These are phyloP conservation scores for Eimeria maxima DNA, from an alignment of 169 alveolate genomes.

Conservation along the genomic window DNA sequence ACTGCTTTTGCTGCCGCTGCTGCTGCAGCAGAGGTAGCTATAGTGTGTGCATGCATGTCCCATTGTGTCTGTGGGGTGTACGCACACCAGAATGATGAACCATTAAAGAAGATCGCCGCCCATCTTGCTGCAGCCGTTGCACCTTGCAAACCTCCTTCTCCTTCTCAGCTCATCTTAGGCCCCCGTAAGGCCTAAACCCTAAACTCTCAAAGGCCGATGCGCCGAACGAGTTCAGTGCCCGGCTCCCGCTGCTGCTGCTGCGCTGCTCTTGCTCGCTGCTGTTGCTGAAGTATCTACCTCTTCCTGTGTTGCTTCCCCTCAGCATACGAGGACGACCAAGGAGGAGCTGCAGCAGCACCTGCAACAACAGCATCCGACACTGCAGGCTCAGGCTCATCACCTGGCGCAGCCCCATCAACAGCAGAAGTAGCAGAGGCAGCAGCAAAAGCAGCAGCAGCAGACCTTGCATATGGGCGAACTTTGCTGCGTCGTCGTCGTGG, in stretches of 20 bases:
- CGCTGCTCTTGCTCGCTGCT: constrained; percentile 32
- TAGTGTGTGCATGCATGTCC: no score
- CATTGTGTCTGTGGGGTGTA: not conserved
- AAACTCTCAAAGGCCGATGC: not conserved
- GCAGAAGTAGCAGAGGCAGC: no score
- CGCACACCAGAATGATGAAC: constrained; percentile 30
- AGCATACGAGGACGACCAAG: not conserved
- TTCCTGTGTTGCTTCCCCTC: not conserved
- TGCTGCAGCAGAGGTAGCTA: not conserved
- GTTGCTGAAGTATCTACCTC: constrained; percentile 26
- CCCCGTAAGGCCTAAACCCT: constrained; percentile 60
- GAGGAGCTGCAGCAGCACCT: constrained; percentile 18
- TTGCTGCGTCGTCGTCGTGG: constrained; percentile 4
- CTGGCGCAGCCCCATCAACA: not conserved
- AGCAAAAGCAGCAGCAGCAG: no score
- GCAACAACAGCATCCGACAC: constrained; percentile 13
- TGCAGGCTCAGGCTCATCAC: not conserved
- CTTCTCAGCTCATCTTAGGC: not conserved
- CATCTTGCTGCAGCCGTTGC: constrained; percentile 11
- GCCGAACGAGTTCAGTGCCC: no score
- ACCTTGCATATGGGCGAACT: not conserved
- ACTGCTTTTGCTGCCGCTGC: no score
- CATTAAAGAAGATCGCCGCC: not conserved
- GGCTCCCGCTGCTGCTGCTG: not conserved
- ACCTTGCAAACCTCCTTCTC: not conserved